These are phyloP conservation scores for Olyra latifolia DNA, from an alignment of 176 grass and related monocot species.

Conservation along the genomic window DNA sequence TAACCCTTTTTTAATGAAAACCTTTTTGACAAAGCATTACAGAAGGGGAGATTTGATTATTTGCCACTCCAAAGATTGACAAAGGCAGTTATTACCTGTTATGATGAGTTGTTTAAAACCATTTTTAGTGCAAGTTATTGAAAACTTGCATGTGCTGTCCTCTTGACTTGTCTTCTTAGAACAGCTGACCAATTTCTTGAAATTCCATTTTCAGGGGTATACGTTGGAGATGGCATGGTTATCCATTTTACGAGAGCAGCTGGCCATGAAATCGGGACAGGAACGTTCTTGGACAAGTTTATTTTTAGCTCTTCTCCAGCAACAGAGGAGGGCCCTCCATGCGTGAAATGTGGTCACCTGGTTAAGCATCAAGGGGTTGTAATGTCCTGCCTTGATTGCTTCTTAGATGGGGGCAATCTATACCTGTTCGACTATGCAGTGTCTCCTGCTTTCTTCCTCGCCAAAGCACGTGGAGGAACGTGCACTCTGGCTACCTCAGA, in stretches of 20 bases:
- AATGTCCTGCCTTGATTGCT: slow-evolving; percentile 83
- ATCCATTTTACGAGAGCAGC: slow-evolving; percentile 80
- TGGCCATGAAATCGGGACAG: slow-evolving; percentile 80
- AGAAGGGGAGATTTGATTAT: no score
- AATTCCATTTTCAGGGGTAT: slow-evolving; percentile 61
- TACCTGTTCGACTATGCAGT: slow-evolving; percentile 72
- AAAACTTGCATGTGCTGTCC: not conserved
- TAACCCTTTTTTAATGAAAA: not conserved
- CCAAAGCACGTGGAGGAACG: slow-evolving; percentile 84
- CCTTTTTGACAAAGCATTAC: no score
- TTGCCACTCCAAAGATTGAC: no score
- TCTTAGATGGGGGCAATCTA: slow-evolving; percentile 64
- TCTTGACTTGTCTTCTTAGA: not conserved
- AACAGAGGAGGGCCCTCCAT: not conserved
- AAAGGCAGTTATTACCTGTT: no score
- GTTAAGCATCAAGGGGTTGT: slow-evolving; percentile 54
- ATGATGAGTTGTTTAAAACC: no score
- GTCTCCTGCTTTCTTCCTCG: slow-evolving; percentile 65
- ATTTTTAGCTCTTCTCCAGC: slow-evolving; percentile 56
- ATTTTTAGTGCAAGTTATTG: no score
- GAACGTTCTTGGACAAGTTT: slow-evolving; percentile 55
- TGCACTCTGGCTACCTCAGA: slow-evolving; percentile 78
- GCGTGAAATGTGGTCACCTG: slow-evolving; percentile 46
- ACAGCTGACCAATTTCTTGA: not conserved
- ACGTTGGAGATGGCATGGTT: slow-evolving; percentile 65